Percentiles rank a stretch among this genome's conserved stretches.
Evolutionary conservation across 2,329 filamentous ascomycete species (phyloP).

Genomic region (Elsinoe arachidis): DNA sequence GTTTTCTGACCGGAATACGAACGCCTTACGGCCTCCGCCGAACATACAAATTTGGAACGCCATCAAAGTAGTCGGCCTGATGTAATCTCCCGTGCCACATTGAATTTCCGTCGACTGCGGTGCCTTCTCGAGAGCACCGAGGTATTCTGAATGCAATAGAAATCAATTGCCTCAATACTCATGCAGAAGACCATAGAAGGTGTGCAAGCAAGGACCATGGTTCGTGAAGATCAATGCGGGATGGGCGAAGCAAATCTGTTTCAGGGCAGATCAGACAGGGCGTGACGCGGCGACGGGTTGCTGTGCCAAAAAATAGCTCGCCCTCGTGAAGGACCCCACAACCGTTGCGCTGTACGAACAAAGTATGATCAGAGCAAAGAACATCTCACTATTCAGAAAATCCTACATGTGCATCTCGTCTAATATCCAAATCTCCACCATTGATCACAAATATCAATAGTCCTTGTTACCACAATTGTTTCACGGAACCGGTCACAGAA

Average conservation of each 20-base stretch:
- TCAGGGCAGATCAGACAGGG: neutral
- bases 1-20: neutral
- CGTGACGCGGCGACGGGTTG: neutral
- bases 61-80: neutral
- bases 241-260: constrained; percentile 6
- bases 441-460: constrained; percentile 2
- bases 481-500: neutral
- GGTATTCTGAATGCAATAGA: neutral
- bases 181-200: neutral
- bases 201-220: constrained; percentile 5
- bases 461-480: neutral
- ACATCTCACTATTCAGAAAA: neutral
- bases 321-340: neutral
- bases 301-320: constrained; percentile 8
- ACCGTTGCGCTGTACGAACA: constrained; percentile 8
- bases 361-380: neutral
- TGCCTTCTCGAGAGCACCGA: neutral
- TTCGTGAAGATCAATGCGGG: constrained; percentile 10
- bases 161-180: neutral
- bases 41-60: neutral
- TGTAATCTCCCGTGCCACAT: neutral
- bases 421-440: neutral
- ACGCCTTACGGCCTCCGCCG: neutral
- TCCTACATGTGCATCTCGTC: neutral
- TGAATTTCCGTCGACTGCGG: neutral